Evolutionary conservation across 2,329 filamentous ascomycete genomes (phyloP).

Genomic region (Calonectria pauciramosa): DNA sequence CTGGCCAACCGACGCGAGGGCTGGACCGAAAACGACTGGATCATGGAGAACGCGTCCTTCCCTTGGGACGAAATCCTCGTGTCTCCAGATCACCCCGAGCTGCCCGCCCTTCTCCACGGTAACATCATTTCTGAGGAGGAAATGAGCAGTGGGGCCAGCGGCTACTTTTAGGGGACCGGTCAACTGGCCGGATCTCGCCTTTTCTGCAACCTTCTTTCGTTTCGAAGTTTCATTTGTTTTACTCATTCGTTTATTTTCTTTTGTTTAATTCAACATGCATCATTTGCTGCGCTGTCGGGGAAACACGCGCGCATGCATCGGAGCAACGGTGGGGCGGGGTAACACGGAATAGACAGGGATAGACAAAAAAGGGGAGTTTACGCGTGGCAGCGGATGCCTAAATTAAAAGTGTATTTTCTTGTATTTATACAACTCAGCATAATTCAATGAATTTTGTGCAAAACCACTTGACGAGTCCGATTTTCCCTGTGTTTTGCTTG

Average conservation of each 20-base stretch:
- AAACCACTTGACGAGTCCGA: background rate
- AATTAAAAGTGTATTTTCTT: background rate
- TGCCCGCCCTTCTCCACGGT: background rate
- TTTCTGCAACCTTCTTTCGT: background rate
- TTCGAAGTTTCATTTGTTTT: background rate
- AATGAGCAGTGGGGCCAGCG: background rate
- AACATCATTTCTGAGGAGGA: slow-evolving; percentile 1
- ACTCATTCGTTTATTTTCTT: background rate
- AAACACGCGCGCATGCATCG: background rate
- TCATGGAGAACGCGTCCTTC: background rate
- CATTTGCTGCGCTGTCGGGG: background rate
- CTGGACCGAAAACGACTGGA: slow-evolving; percentile 1
- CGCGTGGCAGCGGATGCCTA: background rate
- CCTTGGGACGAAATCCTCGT: slow-evolving; percentile 6
- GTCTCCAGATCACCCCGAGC: background rate
- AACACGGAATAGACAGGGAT: background rate
- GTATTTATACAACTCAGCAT: background rate
- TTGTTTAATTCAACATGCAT: background rate
- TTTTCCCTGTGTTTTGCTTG: background rate
- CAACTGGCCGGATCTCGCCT: background rate
- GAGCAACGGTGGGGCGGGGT: background rate
- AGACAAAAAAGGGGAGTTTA: background rate
- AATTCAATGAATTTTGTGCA: background rate
- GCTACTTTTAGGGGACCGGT: background rate
- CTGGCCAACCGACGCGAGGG: background rate